Conservation (phyloP, 306 rosid genomes). For the Dalbergia cultrata region DNA sequence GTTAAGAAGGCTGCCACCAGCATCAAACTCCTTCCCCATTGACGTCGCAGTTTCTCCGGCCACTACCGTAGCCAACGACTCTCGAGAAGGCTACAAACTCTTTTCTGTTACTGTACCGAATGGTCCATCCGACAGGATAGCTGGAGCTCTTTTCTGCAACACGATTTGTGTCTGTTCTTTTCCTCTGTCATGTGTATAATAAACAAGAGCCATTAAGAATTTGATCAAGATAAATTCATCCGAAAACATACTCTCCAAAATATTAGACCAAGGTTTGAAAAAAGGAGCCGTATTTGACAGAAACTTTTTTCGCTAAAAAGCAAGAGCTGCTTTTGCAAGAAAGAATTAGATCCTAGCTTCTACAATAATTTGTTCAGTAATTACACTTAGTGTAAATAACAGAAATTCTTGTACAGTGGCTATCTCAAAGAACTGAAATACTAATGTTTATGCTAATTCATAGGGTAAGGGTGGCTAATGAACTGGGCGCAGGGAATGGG, state of each 20-base stretch:
- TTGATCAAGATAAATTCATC: too few species aligned
- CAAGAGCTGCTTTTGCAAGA: not conserved
- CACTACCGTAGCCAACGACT: too few species aligned
- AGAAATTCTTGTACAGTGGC: not conserved
- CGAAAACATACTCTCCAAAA: too few species aligned
- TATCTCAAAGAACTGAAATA: not conserved
- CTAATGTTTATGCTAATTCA: not conserved
- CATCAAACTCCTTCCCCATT: too few species aligned
- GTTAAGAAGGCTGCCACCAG: too few species aligned
- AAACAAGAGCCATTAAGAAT: too few species aligned
- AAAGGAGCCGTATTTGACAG: not conserved
- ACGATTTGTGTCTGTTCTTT: not conserved
- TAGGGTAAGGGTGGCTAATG: conserved; percentile 83
- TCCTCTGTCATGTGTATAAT: not conserved
- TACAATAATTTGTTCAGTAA: not conserved
- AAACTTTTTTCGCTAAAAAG: not conserved
- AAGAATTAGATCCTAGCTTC: not conserved
- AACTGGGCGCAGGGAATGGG: conserved; percentile 78
- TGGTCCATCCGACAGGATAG: not conserved
- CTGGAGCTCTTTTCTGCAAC: not conserved
- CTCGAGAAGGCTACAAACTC: too few species aligned
- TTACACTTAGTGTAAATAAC: not conserved
- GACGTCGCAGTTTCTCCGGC: too few species aligned
- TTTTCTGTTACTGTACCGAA: not conserved
- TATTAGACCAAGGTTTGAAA: too few species aligned